These are phyloP conservation scores for Saccharomycopsis phalli DNA, from an alignment of 1,139 yeast species.

Conservation along the genomic window DNA sequence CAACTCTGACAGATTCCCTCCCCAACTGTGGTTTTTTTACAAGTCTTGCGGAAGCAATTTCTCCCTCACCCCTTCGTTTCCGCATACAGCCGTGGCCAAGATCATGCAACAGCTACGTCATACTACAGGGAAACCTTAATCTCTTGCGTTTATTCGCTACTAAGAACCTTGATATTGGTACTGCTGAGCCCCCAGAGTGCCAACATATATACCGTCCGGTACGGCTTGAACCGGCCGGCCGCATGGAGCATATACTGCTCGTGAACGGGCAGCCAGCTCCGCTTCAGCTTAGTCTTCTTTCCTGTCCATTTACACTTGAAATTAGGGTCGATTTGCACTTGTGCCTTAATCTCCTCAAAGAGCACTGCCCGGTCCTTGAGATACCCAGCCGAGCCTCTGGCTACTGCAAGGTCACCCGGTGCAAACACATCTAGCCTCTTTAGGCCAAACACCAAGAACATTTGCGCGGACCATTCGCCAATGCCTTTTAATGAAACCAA, in stretches of 20 bases:
- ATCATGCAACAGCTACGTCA: too few species aligned
- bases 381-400: constrained; percentile 68
- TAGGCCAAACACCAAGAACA: constrained; percentile 71
- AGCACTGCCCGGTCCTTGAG: constrained; percentile 47
- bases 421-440: constrained; percentile 64
- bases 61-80: too few species aligned
- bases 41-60: too few species aligned
- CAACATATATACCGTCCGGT: constrained; percentile 60
- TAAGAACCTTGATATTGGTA: constrained; percentile 47
- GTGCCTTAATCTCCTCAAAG: constrained; percentile 33
- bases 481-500: constrained; percentile 64
- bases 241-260: constrained; percentile 49
- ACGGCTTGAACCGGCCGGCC: constrained; percentile 57
- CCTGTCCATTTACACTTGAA: constrained; percentile 29
- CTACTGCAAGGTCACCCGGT: constrained; percentile 74
- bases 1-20: too few species aligned
- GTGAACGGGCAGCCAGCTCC: constrained; percentile 51
- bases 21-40: too few species aligned
- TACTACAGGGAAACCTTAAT: too few species aligned
- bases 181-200: constrained; percentile 61
- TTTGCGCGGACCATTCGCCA: constrained; percentile 87
- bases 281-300: constrained; percentile 31
- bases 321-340: constrained; percentile 24
- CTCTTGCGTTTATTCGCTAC: too few species aligned
- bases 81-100: too few species aligned